phyloP scores from a whole-genome alignment of 768 basidiomycete genomes.

The Suillus fuscotomentosus region DNA sequence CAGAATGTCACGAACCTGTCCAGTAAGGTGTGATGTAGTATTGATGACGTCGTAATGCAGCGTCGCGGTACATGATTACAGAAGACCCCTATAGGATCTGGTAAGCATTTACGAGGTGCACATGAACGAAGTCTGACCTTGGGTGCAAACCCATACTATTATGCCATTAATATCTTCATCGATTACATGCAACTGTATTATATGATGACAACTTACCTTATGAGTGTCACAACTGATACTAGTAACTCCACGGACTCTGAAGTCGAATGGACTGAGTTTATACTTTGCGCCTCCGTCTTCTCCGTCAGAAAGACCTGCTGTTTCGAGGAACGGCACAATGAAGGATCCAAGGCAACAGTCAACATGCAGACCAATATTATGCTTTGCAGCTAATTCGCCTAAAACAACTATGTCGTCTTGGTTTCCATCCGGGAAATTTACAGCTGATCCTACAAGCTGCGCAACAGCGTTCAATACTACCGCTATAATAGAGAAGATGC shows the following conservation, averaged over 20 bases:
- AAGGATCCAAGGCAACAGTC: constrained; percentile 95
- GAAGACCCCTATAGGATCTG: constrained; percentile 66
- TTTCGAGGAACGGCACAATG: constrained; percentile 89
- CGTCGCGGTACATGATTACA: constrained; percentile 90
- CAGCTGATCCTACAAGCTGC: constrained; percentile 80
- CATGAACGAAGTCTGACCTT: constrained; percentile 52
- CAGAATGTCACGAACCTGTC: constrained; percentile 49
- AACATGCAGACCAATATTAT: constrained; percentile 88
- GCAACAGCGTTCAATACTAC: constrained; percentile 1
- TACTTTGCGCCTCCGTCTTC: constrained; percentile 46
- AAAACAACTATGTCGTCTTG: constrained; percentile 86
- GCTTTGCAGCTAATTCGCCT: constrained; percentile 64
- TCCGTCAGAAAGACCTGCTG: constrained; percentile 65
- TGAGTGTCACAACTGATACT: constrained; percentile 96
- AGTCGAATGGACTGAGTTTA: constrained; percentile 78
- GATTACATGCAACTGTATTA: not conserved
- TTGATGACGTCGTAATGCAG: constrained; percentile 74
- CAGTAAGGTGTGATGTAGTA: constrained; percentile 85
- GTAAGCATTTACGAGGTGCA: constrained; percentile 3
- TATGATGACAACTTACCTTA: constrained; percentile 50
- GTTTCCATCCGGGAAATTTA: constrained; percentile 85
- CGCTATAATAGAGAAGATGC: constrained; percentile 3
- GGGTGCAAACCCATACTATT: constrained; percentile 88
- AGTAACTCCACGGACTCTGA: constrained; percentile 87
- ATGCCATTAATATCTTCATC: not conserved